Percentiles rank a stretch among this genome's conserved stretches.
Evolutionary conservation across 2,329 filamentous ascomycete species (phyloP).

Genomic region (Colletotrichum sp.): DNA sequence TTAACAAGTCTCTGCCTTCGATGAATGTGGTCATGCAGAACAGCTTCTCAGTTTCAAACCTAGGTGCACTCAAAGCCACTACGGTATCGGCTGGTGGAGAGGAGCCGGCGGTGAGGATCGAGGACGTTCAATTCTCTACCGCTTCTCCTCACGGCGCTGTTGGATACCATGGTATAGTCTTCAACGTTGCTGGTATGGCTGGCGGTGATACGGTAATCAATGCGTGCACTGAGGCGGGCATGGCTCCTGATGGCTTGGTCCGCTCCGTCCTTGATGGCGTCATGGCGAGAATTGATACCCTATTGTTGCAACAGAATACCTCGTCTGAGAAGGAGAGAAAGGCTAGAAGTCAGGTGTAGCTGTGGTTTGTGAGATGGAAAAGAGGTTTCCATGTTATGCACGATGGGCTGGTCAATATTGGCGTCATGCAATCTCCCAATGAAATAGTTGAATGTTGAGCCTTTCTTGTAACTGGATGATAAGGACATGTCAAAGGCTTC

Average conservation of each 20-base stretch:
- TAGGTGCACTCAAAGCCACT: slow-evolving; percentile 7
- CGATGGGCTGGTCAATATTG: fast-evolving
- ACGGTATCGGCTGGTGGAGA: background rate
- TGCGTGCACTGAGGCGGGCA: slow-evolving; percentile 10
- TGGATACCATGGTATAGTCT: slow-evolving; percentile 17
- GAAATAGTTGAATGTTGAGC: background rate
- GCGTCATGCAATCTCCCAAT: fast-evolving
- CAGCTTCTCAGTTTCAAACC: slow-evolving; percentile 20
- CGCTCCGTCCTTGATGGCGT: background rate
- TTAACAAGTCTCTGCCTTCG: slow-evolving; percentile 6
- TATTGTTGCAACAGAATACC: background rate
- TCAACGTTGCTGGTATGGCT: slow-evolving; percentile 6
- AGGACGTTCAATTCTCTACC: slow-evolving; percentile 21
- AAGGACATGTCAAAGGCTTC: background rate
- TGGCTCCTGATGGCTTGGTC: slow-evolving; percentile 9
- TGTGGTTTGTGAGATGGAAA: fast-evolving
- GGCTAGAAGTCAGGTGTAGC: background rate
- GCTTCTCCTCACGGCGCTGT: background rate
- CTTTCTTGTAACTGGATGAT: background rate
- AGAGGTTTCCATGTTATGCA: background rate
- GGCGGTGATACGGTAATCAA: slow-evolving; percentile 16
- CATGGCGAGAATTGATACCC: slow-evolving; percentile 2
- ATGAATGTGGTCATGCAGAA: slow-evolving; percentile 1
- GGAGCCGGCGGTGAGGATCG: slow-evolving; percentile 6
- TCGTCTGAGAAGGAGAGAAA: background rate